Percentiles rank a stretch among this genome's conserved stretches.
phyloP scores from a whole-genome alignment of 2,329 filamentous ascomycete genomes.

The Trichoderma atrobrunneum region DNA sequence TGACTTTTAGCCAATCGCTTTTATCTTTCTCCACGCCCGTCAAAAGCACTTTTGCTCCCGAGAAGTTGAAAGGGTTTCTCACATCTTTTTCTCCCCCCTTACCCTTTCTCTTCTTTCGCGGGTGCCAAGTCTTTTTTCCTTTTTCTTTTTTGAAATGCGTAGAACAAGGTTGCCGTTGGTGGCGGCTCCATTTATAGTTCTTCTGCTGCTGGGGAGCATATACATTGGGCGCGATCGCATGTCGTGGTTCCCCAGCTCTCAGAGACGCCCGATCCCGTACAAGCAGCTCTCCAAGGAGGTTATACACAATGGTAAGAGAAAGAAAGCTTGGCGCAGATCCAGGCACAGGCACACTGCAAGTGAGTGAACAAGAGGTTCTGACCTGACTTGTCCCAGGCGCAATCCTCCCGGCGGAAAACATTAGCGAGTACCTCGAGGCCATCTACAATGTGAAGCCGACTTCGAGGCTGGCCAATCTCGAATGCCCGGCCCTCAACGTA shows the following conservation, averaged over 20 bases:
- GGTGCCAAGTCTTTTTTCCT: not conserved
- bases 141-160: not conserved
- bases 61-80: not conserved
- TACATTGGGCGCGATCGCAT: slow-evolving; percentile 15
- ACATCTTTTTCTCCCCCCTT: not conserved
- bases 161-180: slow-evolving; percentile 7
- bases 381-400: not conserved
- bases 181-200: slow-evolving; percentile 7
- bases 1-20: not conserved
- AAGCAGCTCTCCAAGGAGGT: not conserved
- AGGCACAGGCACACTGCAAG: not conserved
- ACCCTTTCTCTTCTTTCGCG: not conserved
- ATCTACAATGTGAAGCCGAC: slow-evolving; percentile 26
- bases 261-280: not conserved
- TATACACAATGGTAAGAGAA: not conserved
- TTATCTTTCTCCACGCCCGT: not conserved
- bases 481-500: slow-evolving; percentile 26
- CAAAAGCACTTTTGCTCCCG: not conserved
- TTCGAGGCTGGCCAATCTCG: slow-evolving; percentile 22
- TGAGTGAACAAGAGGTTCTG: not conserved
- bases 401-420: slow-evolving; percentile 9
- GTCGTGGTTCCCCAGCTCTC: not conserved
- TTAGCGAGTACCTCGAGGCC: slow-evolving; percentile 26
- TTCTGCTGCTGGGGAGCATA: slow-evolving; percentile 14
- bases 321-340: not conserved